Conservation (phyloP, 345 rosid genomes). For the Hibiscus tridactylites region DNA sequence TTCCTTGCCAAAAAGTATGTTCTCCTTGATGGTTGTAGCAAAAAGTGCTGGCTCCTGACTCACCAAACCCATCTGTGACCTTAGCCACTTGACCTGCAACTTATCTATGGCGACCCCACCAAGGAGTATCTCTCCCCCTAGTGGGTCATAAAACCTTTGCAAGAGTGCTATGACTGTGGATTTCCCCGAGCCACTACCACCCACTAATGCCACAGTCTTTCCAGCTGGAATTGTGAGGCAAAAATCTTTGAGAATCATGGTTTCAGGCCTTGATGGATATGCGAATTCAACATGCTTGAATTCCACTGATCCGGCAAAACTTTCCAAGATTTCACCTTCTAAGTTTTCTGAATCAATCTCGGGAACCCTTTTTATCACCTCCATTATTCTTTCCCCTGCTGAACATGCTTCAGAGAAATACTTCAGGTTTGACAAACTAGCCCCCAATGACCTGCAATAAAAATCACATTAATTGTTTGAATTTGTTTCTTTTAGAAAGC, state of each 20-base stretch:
- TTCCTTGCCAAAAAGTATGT: constrained; percentile 70
- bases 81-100: constrained; percentile 74
- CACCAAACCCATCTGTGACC: constrained; percentile 72
- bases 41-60: constrained; percentile 78
- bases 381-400: constrained; percentile 55
- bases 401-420: constrained; percentile 66
- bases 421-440: constrained; percentile 67
- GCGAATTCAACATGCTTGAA: constrained; percentile 52
- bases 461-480: not conserved
- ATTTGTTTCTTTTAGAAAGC: not conserved
- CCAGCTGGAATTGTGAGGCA: constrained; percentile 59
- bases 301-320: constrained; percentile 52
- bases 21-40: constrained; percentile 67
- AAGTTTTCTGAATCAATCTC: constrained; percentile 55
- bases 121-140: constrained; percentile 53
- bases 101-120: constrained; percentile 51
- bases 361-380: constrained; percentile 64
- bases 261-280: constrained; percentile 77
- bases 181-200: constrained; percentile 89
- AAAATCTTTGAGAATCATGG: constrained; percentile 44
- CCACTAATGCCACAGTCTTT: constrained; percentile 73
- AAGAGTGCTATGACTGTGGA: constrained; percentile 74
- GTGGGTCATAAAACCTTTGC: constrained; percentile 80
- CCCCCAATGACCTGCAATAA: constrained; percentile 53
- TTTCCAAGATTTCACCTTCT: constrained; percentile 42